These are phyloP conservation scores for Dichotomocladium elegans DNA, from an alignment of 371 early-diverging fungal genomes.

Conservation along the genomic window DNA sequence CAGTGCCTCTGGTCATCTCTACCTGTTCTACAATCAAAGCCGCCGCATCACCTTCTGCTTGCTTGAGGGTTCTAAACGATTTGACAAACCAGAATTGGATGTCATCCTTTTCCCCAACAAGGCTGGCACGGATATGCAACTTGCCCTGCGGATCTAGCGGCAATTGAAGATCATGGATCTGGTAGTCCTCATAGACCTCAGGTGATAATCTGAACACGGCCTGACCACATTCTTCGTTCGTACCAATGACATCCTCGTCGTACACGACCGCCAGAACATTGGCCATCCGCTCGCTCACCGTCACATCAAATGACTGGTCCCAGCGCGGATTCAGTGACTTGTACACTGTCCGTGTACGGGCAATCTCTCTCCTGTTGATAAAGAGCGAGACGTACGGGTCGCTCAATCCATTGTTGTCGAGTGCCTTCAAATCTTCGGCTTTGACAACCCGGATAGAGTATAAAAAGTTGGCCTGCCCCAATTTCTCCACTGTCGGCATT, in stretches of 20 bases:
- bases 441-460: constrained; percentile 56
- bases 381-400: constrained; percentile 74
- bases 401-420: constrained; percentile 57
- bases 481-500: constrained; percentile 12
- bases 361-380: constrained; percentile 49
- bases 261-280: constrained; percentile 67
- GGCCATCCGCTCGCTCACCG: constrained; percentile 50
- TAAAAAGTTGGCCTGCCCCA: constrained; percentile 28
- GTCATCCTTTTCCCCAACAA: constrained; percentile 90
- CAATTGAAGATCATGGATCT: constrained; percentile 79
- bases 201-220: constrained; percentile 63
- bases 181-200: constrained; percentile 56
- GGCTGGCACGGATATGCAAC: constrained; percentile 75
- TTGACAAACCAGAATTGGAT: constrained; percentile 90
- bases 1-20: constrained; percentile 7
- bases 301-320: constrained; percentile 86
- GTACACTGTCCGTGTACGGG: constrained; percentile 59
- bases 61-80: constrained; percentile 71
- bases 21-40: constrained; percentile 69
- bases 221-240: constrained; percentile 74
- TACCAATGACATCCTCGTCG: constrained; percentile 73
- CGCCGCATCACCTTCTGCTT: constrained; percentile 68
- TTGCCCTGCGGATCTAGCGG: constrained; percentile 85
- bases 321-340: constrained; percentile 83
- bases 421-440: constrained; percentile 50